phyloP scores from a whole-genome alignment of 352 stramenopile species.

The Globisporangium canariense region DNA sequence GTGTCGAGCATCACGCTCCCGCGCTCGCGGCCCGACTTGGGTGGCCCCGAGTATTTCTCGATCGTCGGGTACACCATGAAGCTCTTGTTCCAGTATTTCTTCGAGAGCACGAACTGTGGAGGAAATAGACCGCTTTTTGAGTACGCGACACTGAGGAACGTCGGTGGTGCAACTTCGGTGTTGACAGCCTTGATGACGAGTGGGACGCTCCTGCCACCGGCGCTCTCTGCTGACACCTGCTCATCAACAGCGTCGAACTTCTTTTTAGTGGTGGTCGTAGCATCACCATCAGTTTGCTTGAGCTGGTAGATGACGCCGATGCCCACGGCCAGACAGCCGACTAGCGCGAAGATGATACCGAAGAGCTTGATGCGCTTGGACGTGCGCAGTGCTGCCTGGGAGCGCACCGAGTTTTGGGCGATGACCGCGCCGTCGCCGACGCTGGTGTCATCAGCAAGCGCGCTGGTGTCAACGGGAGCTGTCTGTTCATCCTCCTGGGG shows the following conservation, averaged over 20 bases:
- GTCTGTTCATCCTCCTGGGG: neutral
- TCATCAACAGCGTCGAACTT: slow-evolving; percentile 10
- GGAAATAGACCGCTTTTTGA: slow-evolving; percentile 14
- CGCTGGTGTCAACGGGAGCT: too few relatives aligned
- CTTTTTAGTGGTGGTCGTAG: neutral
- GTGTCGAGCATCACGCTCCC: slow-evolving; percentile 59
- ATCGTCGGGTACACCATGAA: slow-evolving; percentile 76
- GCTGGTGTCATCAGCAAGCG: neutral
- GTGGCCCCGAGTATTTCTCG: slow-evolving; percentile 47
- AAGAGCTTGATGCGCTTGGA: slow-evolving; percentile 19
- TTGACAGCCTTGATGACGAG: slow-evolving; percentile 5
- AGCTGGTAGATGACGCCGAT: slow-evolving; percentile 11
- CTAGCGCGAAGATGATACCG: slow-evolving; percentile 12
- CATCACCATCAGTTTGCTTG: too few relatives aligned
- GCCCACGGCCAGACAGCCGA: slow-evolving; percentile 19
- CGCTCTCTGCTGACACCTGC: neutral
- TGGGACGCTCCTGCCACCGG: neutral
- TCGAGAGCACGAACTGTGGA: slow-evolving; percentile 50
- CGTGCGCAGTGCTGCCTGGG: neutral
- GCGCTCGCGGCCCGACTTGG: slow-evolving; percentile 35
- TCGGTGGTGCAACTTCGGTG: neutral
- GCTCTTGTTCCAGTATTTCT: slow-evolving; percentile 53
- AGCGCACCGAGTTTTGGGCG: neutral
- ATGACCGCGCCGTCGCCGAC: neutral
- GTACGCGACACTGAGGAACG: slow-evolving; percentile 48